Evolutionary conservation across 192 early-diverging fungal species (phyloP).

Genomic region (Rhizophagus sp.): DNA sequence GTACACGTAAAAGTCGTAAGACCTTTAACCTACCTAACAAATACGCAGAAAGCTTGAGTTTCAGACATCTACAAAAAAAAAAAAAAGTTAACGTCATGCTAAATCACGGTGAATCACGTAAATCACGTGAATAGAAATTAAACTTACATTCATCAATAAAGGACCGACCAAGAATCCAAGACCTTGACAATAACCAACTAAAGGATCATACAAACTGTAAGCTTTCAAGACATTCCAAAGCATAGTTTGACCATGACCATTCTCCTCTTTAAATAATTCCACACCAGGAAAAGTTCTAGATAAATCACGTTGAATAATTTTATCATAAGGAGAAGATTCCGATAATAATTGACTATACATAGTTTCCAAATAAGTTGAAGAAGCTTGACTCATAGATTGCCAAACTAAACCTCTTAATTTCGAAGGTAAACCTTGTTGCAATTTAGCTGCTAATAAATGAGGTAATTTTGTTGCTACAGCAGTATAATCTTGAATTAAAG

Average conservation of each 20-base stretch:
- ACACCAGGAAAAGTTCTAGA: constrained; percentile 90
- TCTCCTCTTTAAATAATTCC: constrained; percentile 80
- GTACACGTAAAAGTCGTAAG: too few relatives aligned
- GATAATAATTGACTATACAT: constrained; percentile 78
- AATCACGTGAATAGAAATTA: background rate
- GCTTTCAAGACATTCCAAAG: constrained; percentile 90
- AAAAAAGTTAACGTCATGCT: background rate
- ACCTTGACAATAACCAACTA: constrained; percentile 98
- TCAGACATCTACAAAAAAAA: constrained; percentile 76
- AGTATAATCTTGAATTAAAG: constrained; percentile 76
- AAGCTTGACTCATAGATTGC: constrained; percentile 88
- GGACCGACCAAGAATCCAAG: constrained; percentile 94
- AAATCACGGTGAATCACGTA: too few relatives aligned
- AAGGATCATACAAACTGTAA: constrained; percentile 90
- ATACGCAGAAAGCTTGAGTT: constrained; percentile 90
- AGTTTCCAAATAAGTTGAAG: constrained; percentile 75
- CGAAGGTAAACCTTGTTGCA: constrained; percentile 79
- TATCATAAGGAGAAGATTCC: constrained; percentile 80
- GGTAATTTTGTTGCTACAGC: constrained; percentile 67
- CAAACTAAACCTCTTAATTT: constrained; percentile 86
- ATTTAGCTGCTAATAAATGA: constrained; percentile 66
- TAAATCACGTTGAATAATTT: constrained; percentile 90
- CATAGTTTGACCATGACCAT: constrained; percentile 82
- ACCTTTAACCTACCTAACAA: constrained; percentile 61
- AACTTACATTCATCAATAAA: constrained; percentile 83